phyloP scores from a whole-genome alignment of 2,329 filamentous ascomycete genomes.

The Ceratocystis lukuohia region DNA sequence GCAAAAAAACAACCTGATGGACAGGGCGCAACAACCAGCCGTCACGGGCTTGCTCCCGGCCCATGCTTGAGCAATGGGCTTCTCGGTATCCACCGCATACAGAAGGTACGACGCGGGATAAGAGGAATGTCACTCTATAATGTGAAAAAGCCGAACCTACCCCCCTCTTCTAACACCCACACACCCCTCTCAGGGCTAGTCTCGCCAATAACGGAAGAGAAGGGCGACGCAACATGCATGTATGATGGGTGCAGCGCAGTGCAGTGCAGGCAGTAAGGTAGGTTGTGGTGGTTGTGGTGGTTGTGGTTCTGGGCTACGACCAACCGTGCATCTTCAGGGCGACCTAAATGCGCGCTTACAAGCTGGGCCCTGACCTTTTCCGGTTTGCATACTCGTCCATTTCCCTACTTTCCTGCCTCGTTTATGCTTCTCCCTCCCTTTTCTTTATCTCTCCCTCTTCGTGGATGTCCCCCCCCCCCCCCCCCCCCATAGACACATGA shows the following conservation, averaged over 20 bases:
- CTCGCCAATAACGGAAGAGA: not conserved
- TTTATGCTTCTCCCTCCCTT: not conserved
- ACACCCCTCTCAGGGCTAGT: not conserved
- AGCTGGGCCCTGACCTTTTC: not conserved
- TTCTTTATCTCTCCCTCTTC: not conserved
- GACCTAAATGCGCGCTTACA: not conserved
- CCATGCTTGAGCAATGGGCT: not conserved
- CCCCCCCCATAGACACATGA: not conserved
- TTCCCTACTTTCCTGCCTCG: not conserved
- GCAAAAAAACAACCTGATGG: constrained; percentile 7
- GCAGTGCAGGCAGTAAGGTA: not conserved
- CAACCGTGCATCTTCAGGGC: not conserved
- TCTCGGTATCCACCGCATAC: not conserved
- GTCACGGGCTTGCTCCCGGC: not conserved
- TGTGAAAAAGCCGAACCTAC: not conserved
- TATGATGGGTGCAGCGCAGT: not conserved
- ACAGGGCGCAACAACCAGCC: constrained; percentile 8
- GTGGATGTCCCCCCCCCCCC: no score
- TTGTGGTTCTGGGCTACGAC: no score
- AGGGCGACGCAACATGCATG: not conserved
- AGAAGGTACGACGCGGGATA: constrained; percentile 3
- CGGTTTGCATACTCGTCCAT: not conserved
- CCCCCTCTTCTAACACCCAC: not conserved
- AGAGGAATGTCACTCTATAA: not conserved
- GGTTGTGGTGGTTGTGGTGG: no score